These are phyloP conservation scores for Lyophyllum atratum DNA, from an alignment of 768 basidiomycete species.

Conservation along the genomic window DNA sequence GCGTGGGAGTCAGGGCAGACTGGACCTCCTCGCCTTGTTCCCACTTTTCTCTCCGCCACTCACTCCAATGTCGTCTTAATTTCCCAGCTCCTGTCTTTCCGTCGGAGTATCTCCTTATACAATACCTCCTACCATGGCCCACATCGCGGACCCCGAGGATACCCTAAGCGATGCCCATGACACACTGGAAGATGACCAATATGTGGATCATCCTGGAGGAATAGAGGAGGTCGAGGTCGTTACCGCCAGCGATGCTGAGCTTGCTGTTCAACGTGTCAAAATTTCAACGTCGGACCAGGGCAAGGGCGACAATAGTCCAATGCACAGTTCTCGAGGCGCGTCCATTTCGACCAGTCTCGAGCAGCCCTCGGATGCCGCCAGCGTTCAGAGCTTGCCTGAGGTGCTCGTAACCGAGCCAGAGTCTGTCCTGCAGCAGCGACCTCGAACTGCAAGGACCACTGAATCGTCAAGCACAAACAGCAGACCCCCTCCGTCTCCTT, in stretches of 20 bases:
- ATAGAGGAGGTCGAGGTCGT: constrained; percentile 26
- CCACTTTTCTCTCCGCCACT: constrained; percentile 12
- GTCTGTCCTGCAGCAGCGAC: constrained; percentile 26
- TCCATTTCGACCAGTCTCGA: constrained; percentile 41
- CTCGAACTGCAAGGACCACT: constrained; percentile 33
- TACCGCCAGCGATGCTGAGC: constrained; percentile 15
- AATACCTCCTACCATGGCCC: constrained; percentile 20
- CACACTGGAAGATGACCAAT: constrained; percentile 33
- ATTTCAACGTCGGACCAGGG: constrained; percentile 26
- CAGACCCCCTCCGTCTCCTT: constrained; percentile 25
- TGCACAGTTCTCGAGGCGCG: constrained; percentile 32
- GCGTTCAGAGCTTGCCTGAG: constrained; percentile 61
- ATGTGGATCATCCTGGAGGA: constrained; percentile 18
- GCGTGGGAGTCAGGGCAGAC: constrained; percentile 19
- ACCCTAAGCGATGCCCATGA: constrained; percentile 39
- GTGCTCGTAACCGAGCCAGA: constrained; percentile 49
- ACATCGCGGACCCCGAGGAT: constrained; percentile 31
- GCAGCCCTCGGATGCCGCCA: constrained; percentile 49
- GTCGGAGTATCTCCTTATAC: constrained; percentile 2
- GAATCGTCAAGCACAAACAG: constrained; percentile 13
- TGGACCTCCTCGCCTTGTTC: not conserved
- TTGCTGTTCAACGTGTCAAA: constrained; percentile 27
- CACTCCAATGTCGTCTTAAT: constrained; percentile 1
- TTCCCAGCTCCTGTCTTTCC: not conserved
- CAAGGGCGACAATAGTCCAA: constrained; percentile 26